Base-by-base conservation (phyloP, 345 rosid genomes). In the Toxicodendron radicans region DNA sequence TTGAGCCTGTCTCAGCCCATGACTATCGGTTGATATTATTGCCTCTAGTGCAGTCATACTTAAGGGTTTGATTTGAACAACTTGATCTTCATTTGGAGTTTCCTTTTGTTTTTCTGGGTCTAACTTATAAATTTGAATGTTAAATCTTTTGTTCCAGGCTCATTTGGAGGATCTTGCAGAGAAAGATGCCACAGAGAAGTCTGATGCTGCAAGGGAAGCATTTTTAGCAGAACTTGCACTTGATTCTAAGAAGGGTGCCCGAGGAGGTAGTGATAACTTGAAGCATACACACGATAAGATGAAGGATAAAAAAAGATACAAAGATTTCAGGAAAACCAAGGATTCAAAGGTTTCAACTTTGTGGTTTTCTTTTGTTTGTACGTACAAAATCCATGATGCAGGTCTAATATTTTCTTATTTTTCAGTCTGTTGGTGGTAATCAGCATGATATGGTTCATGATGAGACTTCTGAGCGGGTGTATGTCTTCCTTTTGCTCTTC, bases 191-290 rank as follows among this genome's bases (percentile, higher is more conserved):
- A 93, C 88, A 46, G 96, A 93, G 87, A 93, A 89, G 86, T 89
- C 99, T 80, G 96, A 95, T 84, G 99, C 99, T 78, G 99, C 93
- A n/a, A 83, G 96, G 70, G 96, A 95, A 81, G 98, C 99, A 58
- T 87, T 95, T 77, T 87, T 95, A 71, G 95, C 89, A 2, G 99
- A 95, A 86, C 98, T 93, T 32, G 99, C 93, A 10, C 93, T 81
- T 80, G 98, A 95, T 84, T 87, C 97, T 74, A 86, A 88, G 81
- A 91, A 90, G 82, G 87, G 74, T 77, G 65, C 78, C 67, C 89
- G 73, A 66, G 89, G 93, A 78, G 88, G 91, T 77, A 86, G 71
- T 69, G 90, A 89, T 77, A 81, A 64, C 78, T 74, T 81, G 12
- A 89, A 80, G 82, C 89, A 87, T 82, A 20, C 83, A 16, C 90